Percentiles rank a stretch among this genome's conserved stretches.
Conservation (phyloP, 177 flowering plant genomes). For the Vitis hybrid region DNA sequence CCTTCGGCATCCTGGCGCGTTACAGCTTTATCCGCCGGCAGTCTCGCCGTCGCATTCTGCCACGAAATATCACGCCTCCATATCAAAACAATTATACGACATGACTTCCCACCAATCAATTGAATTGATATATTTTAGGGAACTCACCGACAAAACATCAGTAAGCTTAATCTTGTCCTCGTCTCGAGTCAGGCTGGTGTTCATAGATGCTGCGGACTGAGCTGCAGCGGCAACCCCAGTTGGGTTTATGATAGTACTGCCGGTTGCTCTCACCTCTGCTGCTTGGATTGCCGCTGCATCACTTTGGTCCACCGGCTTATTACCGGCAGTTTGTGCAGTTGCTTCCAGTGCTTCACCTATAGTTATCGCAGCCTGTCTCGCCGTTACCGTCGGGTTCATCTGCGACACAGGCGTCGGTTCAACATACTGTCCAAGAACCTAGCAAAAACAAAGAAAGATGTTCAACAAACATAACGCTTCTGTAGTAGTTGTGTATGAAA, state of each 20-base stretch:
- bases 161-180: constrained; percentile 44
- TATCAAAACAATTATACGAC: not conserved
- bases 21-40: constrained; percentile 50
- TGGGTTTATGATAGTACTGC: constrained; percentile 30
- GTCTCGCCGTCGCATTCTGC: constrained; percentile 43
- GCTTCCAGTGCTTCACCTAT: constrained; percentile 66
- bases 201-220: constrained; percentile 48
- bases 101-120: no score
- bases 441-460: not conserved
- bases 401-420: constrained; percentile 19
- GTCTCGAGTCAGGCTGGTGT: constrained; percentile 23
- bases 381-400: not conserved
- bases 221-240: constrained; percentile 55
- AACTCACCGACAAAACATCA: constrained; percentile 41
- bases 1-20: constrained; percentile 56
- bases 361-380: constrained; percentile 27
- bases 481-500: not conserved
- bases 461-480: not conserved
- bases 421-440: constrained; percentile 37
- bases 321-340: constrained; percentile 33
- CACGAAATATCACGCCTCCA: not conserved
- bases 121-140: not conserved
- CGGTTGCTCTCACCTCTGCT: constrained; percentile 55
- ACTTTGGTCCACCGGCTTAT: constrained; percentile 50
- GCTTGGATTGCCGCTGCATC: constrained; percentile 66